These are phyloP conservation scores for Pleurotus sapidus DNA, from an alignment of 768 basidiomycete genomes.

Conservation along the genomic window DNA sequence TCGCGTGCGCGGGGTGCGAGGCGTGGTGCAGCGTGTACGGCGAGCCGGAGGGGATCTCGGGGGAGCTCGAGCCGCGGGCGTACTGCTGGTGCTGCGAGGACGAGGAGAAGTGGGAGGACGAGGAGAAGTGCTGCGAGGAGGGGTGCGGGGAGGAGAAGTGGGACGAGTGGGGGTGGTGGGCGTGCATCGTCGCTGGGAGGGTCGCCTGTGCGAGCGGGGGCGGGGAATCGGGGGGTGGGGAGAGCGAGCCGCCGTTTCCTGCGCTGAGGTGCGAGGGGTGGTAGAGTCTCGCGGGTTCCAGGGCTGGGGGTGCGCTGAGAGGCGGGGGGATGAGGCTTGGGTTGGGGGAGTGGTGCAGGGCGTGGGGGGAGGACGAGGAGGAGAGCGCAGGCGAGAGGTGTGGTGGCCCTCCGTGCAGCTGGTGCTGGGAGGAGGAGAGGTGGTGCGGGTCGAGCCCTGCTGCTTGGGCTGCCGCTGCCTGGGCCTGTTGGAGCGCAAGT, in stretches of 20 bases:
- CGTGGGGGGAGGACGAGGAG: slow-evolving; percentile 1
- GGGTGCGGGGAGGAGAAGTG: slow-evolving; percentile 44
- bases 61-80: not conserved
- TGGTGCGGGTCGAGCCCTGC: slow-evolving; percentile 7
- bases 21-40: slow-evolving; percentile 8
- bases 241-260: slow-evolving; percentile 13
- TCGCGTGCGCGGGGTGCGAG: slow-evolving; percentile 5
- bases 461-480: slow-evolving; percentile 6
- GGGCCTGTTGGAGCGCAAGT: slow-evolving; percentile 21
- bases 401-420: too few relatives aligned
- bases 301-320: slow-evolving; percentile 37
- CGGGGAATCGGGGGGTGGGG: slow-evolving; percentile 52
- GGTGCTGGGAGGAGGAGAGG: too few relatives aligned
- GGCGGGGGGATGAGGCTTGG: slow-evolving; percentile 21
- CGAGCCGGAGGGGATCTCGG: not conserved
- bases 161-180: slow-evolving; percentile 26
- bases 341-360: not conserved
- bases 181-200: slow-evolving; percentile 37
- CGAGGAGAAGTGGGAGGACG: too few relatives aligned
- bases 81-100: slow-evolving; percentile 21
- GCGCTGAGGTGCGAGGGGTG: slow-evolving; percentile 11
- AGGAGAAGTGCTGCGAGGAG: slow-evolving; percentile 24
- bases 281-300: slow-evolving; percentile 41
- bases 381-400: too few relatives aligned
- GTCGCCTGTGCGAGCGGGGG: slow-evolving; percentile 53